Conservation (phyloP, 257 asterid species). For the Petunia axillaris region DNA sequence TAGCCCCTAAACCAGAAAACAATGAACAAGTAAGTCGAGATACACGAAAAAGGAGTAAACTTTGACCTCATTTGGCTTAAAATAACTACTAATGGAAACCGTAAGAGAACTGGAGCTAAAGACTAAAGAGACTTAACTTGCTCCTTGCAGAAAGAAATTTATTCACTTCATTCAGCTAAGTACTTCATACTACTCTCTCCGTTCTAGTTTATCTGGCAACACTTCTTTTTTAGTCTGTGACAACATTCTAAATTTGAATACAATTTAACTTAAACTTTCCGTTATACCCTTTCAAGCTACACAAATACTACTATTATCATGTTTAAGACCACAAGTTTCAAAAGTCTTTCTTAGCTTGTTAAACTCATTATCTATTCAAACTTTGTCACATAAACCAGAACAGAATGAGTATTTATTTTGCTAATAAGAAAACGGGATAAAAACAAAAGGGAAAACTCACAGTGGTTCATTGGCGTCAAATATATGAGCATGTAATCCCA, state of each 20-base stretch:
- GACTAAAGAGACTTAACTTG: background rate
- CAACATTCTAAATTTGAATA: too few species aligned
- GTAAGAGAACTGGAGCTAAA: background rate
- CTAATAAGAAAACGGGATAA: background rate
- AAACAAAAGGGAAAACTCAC: conserved; percentile 35
- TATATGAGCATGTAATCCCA: conserved; percentile 63
- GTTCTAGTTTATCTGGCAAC: too few species aligned
- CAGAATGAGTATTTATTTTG: background rate
- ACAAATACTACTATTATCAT: too few species aligned
- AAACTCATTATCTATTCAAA: too few species aligned
- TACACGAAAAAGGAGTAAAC: background rate
- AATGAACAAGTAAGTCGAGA: background rate
- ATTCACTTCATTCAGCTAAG: background rate
- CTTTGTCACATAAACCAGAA: too few species aligned
- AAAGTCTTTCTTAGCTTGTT: too few species aligned
- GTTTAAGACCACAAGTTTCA: too few species aligned
- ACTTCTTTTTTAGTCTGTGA: too few species aligned
- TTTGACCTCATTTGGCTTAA: background rate
- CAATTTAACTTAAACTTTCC: too few species aligned
- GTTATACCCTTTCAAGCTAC: too few species aligned
- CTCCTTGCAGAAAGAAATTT: background rate
- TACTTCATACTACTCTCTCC: background rate
- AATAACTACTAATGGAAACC: background rate
- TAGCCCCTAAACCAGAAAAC: background rate
- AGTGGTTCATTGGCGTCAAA: conserved; percentile 69